Evolutionary conservation across 2,329 filamentous ascomycete species (phyloP), one percentile per base, ranked within the genome.

Genomic region (Talaromyces sp.): DNA sequence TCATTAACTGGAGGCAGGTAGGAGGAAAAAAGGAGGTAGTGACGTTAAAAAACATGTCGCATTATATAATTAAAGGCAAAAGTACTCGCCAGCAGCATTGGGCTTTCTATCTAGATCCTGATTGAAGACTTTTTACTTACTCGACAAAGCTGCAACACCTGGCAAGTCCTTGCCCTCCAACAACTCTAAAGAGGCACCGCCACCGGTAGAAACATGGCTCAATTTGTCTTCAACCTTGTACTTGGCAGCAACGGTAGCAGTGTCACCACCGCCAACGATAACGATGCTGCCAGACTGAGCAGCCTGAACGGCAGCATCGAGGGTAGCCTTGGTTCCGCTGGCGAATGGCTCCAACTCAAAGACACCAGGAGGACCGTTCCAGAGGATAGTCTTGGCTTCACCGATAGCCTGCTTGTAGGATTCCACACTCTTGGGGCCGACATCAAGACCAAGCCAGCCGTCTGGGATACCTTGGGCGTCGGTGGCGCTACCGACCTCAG

Each of bases 241-340:
- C 83, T 99, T 97, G 75, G 92, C 93, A 56, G 94, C 94, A 50
- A 97, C 94, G 61, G 94, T 99, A 53, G 94, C 94, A 53, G 94
- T 99, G 78, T 99, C 94, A 77, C 94, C 94, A 76, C 94, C 94
- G 63, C 94, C 94, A 64, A 99, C 97, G 79, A 99, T 97, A 75
- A 97, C 94, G 69, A 94, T 96, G 82, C 94, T 92, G 75, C 91
- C 92, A 62, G 80, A 83, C 77, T 89, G 81, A 60, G 88, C 89
- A 61, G 89, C 94, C 22, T 82, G 82, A 56, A 97, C 91, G 56
- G 88, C 92, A 58, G 91, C 90, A 70, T 97, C 89, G 66, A 99
- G 86, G 52, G 90, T 96, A 62, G 85, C 83, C 84, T 96, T 96
- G 71, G 94, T 99, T 68, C 91, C 94, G 63, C 82, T 87, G 70